Evolutionary conservation across 176 grass and related monocot species (phyloP).

Genomic region (Bothriochloa decipiens): DNA sequence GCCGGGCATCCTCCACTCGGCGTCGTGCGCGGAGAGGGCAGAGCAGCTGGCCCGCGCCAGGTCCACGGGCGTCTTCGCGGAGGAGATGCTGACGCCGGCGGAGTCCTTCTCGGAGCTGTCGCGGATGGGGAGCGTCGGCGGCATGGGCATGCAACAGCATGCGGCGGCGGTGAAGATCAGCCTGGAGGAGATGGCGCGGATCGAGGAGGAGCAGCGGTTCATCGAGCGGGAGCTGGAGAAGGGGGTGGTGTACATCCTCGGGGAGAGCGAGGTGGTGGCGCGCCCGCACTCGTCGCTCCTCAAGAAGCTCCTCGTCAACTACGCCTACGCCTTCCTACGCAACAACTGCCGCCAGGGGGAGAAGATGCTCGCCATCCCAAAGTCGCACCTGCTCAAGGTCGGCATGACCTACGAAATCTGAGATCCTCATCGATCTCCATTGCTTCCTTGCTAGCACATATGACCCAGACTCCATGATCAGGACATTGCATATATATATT

Average conservation of each 20-base stretch:
- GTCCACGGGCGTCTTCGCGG: conserved; percentile 27
- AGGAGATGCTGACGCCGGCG: conserved; percentile 54
- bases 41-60: neutral
- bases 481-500: too few species aligned
- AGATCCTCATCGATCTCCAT: too few species aligned
- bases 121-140: conserved; percentile 7
- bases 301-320: conserved; percentile 66
- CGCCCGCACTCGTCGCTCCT: conserved; percentile 49
- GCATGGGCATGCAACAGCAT: neutral
- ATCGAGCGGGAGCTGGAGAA: conserved; percentile 64
- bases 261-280: conserved; percentile 72
- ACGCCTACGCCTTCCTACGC: conserved; percentile 66
- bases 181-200: conserved; percentile 44
- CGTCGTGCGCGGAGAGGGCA: conserved; percentile 30
- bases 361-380: conserved; percentile 65
- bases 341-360: conserved; percentile 67
- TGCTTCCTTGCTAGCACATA: too few species aligned
- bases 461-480: too few species aligned
- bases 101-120: conserved; percentile 64
- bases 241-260: conserved; percentile 83
- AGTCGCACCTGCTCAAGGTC: conserved; percentile 72
- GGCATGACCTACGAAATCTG: conserved; percentile 84
- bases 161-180: conserved; percentile 42
- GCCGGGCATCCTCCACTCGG: conserved; percentile 8
- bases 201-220: conserved; percentile 56